phyloP scores from a whole-genome alignment of 2,329 filamentous ascomycete genomes.

The Fusarium sp. region DNA sequence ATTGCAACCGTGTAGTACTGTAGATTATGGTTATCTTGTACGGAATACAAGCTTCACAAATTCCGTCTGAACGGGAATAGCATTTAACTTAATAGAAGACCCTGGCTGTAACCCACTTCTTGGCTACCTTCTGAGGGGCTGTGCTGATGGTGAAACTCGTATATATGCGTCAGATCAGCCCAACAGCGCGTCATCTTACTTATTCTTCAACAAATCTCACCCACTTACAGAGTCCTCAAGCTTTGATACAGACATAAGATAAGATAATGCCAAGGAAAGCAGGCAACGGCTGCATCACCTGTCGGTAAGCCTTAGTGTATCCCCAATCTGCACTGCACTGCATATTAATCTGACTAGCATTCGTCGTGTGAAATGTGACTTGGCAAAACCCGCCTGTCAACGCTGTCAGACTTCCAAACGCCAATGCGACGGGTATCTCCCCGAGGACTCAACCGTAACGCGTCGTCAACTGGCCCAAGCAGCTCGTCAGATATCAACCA shows the following conservation, averaged over 20 bases:
- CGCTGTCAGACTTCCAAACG: constrained; percentile 48
- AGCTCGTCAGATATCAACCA: constrained; percentile 46
- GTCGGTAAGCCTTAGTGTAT: constrained; percentile 34
- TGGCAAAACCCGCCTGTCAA: constrained; percentile 50
- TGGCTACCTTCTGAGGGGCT: constrained; percentile 9
- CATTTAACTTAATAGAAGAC: too few relatives aligned
- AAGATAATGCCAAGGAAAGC: constrained; percentile 43
- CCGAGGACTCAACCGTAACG: constrained; percentile 43
- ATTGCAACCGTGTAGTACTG: neutral
- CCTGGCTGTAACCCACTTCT: neutral
- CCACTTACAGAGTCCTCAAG: too few relatives aligned
- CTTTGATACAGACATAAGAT: neutral
- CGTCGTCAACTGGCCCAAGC: constrained; percentile 51
- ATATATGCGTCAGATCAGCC: constrained; percentile 3
- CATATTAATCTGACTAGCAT: constrained; percentile 43
- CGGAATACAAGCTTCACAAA: neutral
- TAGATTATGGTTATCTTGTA: neutral
- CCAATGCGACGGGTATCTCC: constrained; percentile 53
- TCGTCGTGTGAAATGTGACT: constrained; percentile 56
- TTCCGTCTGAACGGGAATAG: neutral
- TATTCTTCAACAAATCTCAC: neutral
- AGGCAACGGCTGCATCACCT: constrained; percentile 47
- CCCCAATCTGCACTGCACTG: accelerated
- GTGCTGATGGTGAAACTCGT: constrained; percentile 15
- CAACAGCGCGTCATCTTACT: neutral